Evolutionary conservation across 2,329 filamentous ascomycete genomes (phyloP).

Genomic region (Beauveria sp.): DNA sequence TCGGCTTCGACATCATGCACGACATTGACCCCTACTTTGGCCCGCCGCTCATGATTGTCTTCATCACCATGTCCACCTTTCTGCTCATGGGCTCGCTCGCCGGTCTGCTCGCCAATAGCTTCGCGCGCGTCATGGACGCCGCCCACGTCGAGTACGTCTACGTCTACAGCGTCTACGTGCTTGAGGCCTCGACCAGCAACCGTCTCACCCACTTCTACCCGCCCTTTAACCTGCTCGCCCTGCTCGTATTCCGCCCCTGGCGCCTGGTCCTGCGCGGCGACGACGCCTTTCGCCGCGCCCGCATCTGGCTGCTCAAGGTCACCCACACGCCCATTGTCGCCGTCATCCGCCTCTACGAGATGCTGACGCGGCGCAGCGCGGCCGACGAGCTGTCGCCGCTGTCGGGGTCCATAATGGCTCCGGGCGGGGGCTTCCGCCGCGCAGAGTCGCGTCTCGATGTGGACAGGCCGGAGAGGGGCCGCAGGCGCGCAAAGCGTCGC

Average conservation of each 20-base stretch:
- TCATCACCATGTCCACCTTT: constrained; percentile 70
- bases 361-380: constrained; percentile 27
- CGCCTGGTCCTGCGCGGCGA: constrained; percentile 60
- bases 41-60: constrained; percentile 60
- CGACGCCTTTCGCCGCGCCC: constrained; percentile 51
- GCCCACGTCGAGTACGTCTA: constrained; percentile 72
- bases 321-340: constrained; percentile 62
- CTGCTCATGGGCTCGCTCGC: constrained; percentile 72
- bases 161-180: constrained; percentile 60
- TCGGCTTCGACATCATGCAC: constrained; percentile 64
- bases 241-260: constrained; percentile 64
- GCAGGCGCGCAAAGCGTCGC: not conserved
- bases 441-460: not conserved
- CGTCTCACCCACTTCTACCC: constrained; percentile 63
- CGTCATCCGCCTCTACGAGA: constrained; percentile 62
- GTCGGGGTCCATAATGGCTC: not conserved
- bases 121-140: constrained; percentile 56
- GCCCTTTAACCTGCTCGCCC: constrained; percentile 66
- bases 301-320: constrained; percentile 54
- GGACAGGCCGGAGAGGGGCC: not conserved
- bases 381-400: not conserved
- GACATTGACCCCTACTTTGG: constrained; percentile 52
- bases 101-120: constrained; percentile 69
- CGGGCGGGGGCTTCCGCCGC: not conserved
- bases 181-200: constrained; percentile 60